Conservation (phyloP, 2,329 filamentous ascomycete genomes). For the Diaporthe helianthi region DNA sequence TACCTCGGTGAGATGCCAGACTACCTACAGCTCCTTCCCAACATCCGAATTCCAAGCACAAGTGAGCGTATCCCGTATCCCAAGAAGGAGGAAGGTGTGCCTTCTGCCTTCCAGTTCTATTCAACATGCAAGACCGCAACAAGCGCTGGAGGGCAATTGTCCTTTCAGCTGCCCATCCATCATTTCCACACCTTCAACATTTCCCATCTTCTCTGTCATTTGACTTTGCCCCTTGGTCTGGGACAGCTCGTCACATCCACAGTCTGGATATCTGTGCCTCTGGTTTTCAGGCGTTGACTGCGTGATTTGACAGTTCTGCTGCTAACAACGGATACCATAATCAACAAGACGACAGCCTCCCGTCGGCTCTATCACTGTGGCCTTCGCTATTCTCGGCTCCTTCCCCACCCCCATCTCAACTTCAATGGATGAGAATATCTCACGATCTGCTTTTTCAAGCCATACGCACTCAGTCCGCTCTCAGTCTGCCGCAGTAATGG, state of each 20-base stretch:
- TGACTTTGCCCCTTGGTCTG: background rate
- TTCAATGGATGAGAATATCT: too few species aligned
- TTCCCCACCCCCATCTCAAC: too few species aligned
- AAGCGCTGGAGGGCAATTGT: background rate
- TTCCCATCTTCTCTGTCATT: background rate
- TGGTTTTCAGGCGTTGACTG: too few species aligned
- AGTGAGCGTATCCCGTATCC: too few species aligned
- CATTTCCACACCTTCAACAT: background rate
- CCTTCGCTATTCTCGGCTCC: too few species aligned
- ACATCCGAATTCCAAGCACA: background rate
- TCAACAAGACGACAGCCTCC: background rate
- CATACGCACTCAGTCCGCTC: accelerated
- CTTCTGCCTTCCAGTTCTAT: background rate
- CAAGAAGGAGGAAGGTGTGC: background rate
- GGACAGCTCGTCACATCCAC: background rate
- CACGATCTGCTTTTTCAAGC: too few species aligned
- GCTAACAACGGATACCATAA: background rate
- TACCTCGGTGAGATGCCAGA: background rate
- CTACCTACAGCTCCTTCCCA: background rate
- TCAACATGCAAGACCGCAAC: background rate
- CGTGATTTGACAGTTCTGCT: background rate
- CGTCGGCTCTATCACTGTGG: too few species aligned
- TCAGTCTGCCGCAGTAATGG: background rate
- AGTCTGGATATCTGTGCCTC: too few species aligned
- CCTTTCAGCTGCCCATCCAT: background rate